A percentile compares a stretch with the other conserved stretches of the same genome.
Evolutionary conservation across 371 early-diverging fungal genomes (phyloP).

Genomic region (Encephalitozoon cuniculi): DNA sequence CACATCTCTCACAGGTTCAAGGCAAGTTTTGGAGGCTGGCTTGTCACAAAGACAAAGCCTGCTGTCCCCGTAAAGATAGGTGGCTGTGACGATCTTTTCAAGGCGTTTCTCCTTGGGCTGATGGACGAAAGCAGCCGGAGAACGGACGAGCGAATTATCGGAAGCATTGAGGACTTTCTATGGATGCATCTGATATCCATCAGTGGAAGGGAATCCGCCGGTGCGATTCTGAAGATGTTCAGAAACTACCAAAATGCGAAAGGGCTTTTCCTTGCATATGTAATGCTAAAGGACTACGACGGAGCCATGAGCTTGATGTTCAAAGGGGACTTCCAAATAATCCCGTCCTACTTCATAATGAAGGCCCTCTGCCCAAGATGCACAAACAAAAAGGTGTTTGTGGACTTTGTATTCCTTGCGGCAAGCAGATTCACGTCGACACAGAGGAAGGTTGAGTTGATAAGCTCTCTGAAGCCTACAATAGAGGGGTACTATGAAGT

Average conservation of each 20-base stretch:
- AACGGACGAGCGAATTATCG: constrained; percentile 26
- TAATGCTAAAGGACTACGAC: constrained; percentile 41
- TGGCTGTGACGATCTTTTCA: constrained; percentile 45
- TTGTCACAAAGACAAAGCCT: background rate
- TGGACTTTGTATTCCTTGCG: constrained; percentile 48
- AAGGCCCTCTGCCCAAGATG: constrained; percentile 28
- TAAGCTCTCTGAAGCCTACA: constrained; percentile 27
- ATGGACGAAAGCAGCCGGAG: constrained; percentile 6
- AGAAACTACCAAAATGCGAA: constrained; percentile 26
- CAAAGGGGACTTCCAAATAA: constrained; percentile 23
- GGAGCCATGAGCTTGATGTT: constrained; percentile 30
- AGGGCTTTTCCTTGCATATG: constrained; percentile 32
- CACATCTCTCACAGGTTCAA: constrained; percentile 25
- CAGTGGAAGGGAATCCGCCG: background rate
- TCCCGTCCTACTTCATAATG: constrained; percentile 38
- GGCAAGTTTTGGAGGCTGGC: constrained; percentile 9
- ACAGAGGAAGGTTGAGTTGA: constrained; percentile 36
- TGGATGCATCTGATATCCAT: constrained; percentile 33
- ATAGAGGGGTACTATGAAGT: constrained; percentile 26
- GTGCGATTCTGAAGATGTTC: constrained; percentile 17
- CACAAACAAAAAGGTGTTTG: constrained; percentile 25
- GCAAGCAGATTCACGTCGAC: constrained; percentile 4
- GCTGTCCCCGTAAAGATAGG: background rate
- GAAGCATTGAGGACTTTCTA: constrained; percentile 50
- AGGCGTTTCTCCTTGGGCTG: constrained; percentile 33